Evolutionary conservation across 139 green algal genomes (phyloP), one percentile per base, ranked within the genome.

Genomic region (Ettlia oleoabundans): DNA sequence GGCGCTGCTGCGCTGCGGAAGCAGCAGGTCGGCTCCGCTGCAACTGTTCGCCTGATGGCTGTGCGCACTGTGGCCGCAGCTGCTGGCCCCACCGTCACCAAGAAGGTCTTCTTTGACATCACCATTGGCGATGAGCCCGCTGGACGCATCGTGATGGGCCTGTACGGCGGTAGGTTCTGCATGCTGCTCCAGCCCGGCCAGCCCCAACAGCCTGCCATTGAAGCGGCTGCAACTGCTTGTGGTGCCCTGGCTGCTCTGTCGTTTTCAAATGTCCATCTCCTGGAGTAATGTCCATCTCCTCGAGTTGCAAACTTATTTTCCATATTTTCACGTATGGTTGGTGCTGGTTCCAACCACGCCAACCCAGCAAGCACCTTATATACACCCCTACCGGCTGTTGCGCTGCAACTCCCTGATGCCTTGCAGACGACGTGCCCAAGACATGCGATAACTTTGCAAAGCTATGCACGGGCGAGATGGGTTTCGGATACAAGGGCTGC

Each of bases 381-480:
- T n/a, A n/a, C n/a, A n/a, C n/a, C n/a, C n/a, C n/a, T n/a, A n/a
- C n/a, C n/a, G n/a, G n/a, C n/a, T n/a, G n/a, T n/a, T n/a, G n/a
- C n/a, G n/a, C n/a, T n/a, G n/a, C n/a, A n/a, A n/a, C n/a, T n/a
- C n/a, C n/a, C n/a, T n/a, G n/a, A 37, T 18, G 4, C 18, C 19
- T 18, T 35, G 51, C 73, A 80, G 73, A 98, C 52, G 90, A 91
- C 1, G 92, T 94, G 19, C 93, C 93, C 32, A 95, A 92, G 81
- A 97, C 93, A 10, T 90, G 90, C 0, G 96, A 98, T 83, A 98
- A 98, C 93, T 99, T 98, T 92, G 26, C 62, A 5, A 83, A 84
- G 0, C 88, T 98, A 38, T 98, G 94, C 90, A 98, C 95, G 7
- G 93, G 94, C 89, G 81, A 89, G 74, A 30, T 32, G 66, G 84